These are phyloP conservation scores for Biscutella auriculata DNA, from an alignment of 441 rosid genomes.

Conservation along the genomic window DNA sequence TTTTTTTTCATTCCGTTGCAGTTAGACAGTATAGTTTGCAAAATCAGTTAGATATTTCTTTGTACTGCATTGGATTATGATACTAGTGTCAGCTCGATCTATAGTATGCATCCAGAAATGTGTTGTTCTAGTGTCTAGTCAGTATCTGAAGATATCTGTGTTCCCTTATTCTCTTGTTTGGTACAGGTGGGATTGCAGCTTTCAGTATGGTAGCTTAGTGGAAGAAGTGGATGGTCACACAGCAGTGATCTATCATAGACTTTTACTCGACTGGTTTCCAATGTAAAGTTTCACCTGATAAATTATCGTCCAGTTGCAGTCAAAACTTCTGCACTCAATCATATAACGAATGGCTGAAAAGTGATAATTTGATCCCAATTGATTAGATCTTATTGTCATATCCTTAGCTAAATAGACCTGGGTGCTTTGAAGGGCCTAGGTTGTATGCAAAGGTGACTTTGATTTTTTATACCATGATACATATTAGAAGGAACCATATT, in stretches of 20 bases:
- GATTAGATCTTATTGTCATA: not conserved
- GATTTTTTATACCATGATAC: not conserved
- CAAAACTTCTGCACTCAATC: not conserved
- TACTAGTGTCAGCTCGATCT: not conserved
- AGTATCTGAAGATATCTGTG: not conserved
- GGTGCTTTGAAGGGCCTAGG: not conserved
- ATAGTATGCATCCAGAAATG: not conserved
- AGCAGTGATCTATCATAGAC: conserved; percentile 87
- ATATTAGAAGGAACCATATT: not conserved
- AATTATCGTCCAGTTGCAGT: not conserved
- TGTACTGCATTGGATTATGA: not conserved
- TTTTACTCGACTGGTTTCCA: conserved; percentile 96
- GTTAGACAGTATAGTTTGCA: not conserved
- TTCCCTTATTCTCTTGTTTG: conserved; percentile 8
- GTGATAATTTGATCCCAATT: not conserved
- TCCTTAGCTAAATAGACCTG: not conserved
- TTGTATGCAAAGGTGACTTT: not conserved
- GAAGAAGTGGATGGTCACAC: conserved; percentile 99
- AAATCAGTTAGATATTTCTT: not conserved
- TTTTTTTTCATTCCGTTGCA: not conserved
- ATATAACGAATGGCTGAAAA: not conserved
- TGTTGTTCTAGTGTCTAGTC: not conserved
- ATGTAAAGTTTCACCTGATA: conserved; percentile 40
- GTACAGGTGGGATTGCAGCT: conserved; percentile 98
- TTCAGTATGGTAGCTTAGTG: conserved; percentile 87